phyloP scores from a whole-genome alignment of 2,329 filamentous ascomycete species.

The Colletotrichum gigasporum region DNA sequence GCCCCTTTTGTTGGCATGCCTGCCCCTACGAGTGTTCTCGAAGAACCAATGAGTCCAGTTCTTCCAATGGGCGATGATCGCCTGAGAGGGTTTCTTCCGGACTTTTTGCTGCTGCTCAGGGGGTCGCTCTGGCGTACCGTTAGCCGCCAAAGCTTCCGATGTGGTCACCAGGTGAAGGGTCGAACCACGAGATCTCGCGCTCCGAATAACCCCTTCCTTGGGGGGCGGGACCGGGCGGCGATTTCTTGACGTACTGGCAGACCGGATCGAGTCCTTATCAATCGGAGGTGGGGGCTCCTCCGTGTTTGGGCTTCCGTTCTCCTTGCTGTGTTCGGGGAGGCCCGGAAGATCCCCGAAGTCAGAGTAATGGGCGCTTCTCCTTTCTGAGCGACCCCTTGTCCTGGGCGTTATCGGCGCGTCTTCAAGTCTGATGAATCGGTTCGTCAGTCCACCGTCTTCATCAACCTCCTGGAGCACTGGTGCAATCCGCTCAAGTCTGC shows the following conservation, averaged over 20 bases:
- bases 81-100: conserved; percentile 66
- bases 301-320: conserved; percentile 53
- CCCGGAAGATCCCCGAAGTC: conserved; percentile 80
- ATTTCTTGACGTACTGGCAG: conserved; percentile 79
- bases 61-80: conserved; percentile 69
- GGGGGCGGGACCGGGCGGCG: conserved; percentile 83
- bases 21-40: conserved; percentile 64
- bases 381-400: conserved; percentile 79
- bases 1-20: conserved; percentile 57
- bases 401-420: conserved; percentile 63
- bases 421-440: conserved; percentile 52
- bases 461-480: conserved; percentile 81
- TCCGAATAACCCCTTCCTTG: conserved; percentile 78
- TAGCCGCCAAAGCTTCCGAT: conserved; percentile 57
- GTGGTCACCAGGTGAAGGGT: conserved; percentile 87
- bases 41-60: conserved; percentile 72
- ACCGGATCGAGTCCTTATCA: conserved; percentile 81
- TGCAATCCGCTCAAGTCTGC: conserved; percentile 82
- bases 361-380: conserved; percentile 73
- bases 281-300: conserved; percentile 74
- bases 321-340: conserved; percentile 69
- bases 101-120: conserved; percentile 54
- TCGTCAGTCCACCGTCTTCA: conserved; percentile 71
- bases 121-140: conserved; percentile 39
- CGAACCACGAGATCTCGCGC: conserved; percentile 80